Base-by-base conservation (phyloP, 345 rosid genomes). In the Streptanthus diversifolius region DNA sequence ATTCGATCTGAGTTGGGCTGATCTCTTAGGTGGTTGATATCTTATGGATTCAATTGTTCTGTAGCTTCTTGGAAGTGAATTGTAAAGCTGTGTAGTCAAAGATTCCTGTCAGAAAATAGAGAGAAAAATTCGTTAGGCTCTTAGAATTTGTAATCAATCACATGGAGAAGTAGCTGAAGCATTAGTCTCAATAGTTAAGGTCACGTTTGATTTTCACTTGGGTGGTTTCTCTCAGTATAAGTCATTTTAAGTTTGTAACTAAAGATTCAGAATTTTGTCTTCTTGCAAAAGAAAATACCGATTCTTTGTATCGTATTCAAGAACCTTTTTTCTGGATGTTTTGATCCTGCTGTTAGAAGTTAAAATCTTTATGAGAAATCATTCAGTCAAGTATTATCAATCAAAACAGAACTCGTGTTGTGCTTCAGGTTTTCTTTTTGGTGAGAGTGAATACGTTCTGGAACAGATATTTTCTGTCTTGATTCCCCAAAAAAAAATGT, bases 1-100 rank as follows among this genome's bases (percentile, higher is more conserved):
- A 21, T 33, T 68, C 7, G 64, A 60, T 68, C 79, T 68, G 70
- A 48, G 36, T 60, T 22, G 5, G 14, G 37, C 59, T 29, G 27
- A 32, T 72, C 53, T 49, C 52, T 15, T 53, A 40, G 52, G 13
- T 67, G 7, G 19, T 51, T 48, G 22, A 8, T n/a, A n/a, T n/a
- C n/a, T n/a, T n/a, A n/a, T n/a, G n/a, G n/a, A n/a, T 37, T 11
- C 54, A 30, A 25, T 49, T 55, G 47, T 73, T 53, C 15, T 53
- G 8, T 48, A 37, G 21, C 19, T 39, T 17, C 3, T 37, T 25
- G 15, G 24, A 48, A 14, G 17, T 51, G n/a, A 7, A n/a, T 24
- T 48, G 5, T 12, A 12, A 58, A 48, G 5, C 30, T 11, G 44
- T 49, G 36, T 41, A 5, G 18, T 59, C 11, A 27, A 3, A 17